These are phyloP conservation scores for Begonia masoniana DNA, from an alignment of 306 rosid genomes.

Conservation along the genomic window DNA sequence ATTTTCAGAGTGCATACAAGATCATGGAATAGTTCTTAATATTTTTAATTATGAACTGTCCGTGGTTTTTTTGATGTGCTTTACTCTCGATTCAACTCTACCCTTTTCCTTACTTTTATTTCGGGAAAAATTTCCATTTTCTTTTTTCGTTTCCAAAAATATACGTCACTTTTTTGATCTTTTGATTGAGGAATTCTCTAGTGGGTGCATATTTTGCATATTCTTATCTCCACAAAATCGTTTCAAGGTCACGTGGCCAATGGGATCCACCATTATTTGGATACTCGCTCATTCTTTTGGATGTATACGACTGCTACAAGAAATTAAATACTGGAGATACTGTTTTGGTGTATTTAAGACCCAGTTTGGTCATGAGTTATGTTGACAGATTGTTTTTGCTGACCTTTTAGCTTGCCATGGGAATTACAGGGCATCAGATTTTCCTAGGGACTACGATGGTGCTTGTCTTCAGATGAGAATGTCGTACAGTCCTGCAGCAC, in stretches of 20 bases:
- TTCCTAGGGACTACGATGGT: conserved; percentile 80
- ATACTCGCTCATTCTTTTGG: not conserved
- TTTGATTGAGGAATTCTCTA: too few species aligned
- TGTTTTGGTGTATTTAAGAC: not conserved
- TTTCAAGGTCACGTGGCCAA: conserved; percentile 7
- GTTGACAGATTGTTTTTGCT: not conserved
- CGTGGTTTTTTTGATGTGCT: too few species aligned
- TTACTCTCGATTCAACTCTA: too few species aligned
- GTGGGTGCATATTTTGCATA: conserved; percentile 2
- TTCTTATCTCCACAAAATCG: conserved; percentile 11
- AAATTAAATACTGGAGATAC: too few species aligned
- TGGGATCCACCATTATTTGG: conserved; percentile 12
- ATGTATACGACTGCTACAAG: not conserved
- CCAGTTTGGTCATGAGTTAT: not conserved
- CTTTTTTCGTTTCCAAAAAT: too few species aligned
- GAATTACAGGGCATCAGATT: conserved; percentile 64
- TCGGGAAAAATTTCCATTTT: too few species aligned
- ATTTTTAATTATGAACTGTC: too few species aligned
- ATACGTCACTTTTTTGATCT: too few species aligned
- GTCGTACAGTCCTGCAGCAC: conserved; percentile 97
- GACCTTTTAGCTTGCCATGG: conserved; percentile 9
- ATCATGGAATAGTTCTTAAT: too few species aligned
- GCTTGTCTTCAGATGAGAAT: conserved; percentile 98
- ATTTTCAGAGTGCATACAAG: too few species aligned
- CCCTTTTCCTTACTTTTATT: too few species aligned